Base-by-base conservation (phyloP, 2,329 filamentous ascomycete species). In the Sporothrix inflata region DNA sequence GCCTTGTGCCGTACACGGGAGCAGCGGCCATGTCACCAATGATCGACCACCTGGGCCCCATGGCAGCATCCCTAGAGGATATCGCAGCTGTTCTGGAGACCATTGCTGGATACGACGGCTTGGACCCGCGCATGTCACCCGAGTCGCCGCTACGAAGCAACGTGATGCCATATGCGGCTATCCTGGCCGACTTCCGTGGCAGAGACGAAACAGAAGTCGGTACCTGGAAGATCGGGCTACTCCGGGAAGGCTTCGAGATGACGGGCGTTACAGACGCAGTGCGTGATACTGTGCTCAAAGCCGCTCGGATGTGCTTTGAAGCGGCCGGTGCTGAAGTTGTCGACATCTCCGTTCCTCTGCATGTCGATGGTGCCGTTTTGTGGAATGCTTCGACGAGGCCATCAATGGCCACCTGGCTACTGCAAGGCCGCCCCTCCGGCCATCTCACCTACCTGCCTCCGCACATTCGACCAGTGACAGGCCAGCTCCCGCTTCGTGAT, bases 1-100 rank as follows among this genome's bases (percentile, higher is more conserved):
- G 85, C 0, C 77, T 86, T 1, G 79, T 86, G 3, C 85, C 85
- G 0, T 86, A 86, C 73, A 86, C 84, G 0, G 85, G 84, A 0
- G 83, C 84, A 2, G 79, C 79, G 38, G 77, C 80, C 57, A 74
- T 82, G 71, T 77, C 83, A 42, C 79, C 81, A 0, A 82, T 81
- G 75, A 81, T 84, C 49, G 84, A 86, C 74, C 83, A 85, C 74
- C 76, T 82, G 12, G 83, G 83, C 0, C 83, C 84, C 0, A 83
- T 86, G 78, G 82, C 84, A 1, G 76, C 77, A 11, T 82, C 77
- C 0, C 77, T 86, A 0, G 75, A 80, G 11, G 84, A 86, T 55
- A 80, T 82, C 47, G 84, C 84, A 0, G 47, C 79, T 0, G 74
- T 85, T 16, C 78, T 86, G 0, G 42, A 75, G 5, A 79, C 69